Evolutionary conservation across 2,329 filamentous ascomycete species (phyloP), one percentile per base, ranked within the genome.

Genomic region (Cladosporium sp.): DNA sequence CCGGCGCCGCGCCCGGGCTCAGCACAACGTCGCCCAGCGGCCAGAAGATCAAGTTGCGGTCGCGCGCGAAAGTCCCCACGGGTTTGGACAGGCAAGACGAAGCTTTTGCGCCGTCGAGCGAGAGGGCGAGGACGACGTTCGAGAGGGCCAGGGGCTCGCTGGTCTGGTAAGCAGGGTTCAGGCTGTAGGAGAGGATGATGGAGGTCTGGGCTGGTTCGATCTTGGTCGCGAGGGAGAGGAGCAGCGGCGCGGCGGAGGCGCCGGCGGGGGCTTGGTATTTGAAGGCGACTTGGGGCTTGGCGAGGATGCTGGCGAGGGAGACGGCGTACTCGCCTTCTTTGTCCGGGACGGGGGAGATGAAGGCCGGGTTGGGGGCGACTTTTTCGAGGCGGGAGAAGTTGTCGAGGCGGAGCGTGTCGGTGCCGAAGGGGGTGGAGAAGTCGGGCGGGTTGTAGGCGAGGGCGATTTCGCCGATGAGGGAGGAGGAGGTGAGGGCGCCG

Each of bases 361-460:
- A 95, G 53, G 90, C 87, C 41, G 89, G 89, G 68, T 98, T 98
- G 1, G 91, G 90, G 0, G 90, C 91, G 53, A 98, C 91, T 63
- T 89, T 90, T 63, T 97, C 93, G 5, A 98, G 79, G n/a, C 81
- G 79, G 9, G 84, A 73, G 66, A 95, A 95, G 66, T 95, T 93
- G 63, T 95, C 89, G 55, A 98, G 81, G 16, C 88, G 85, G 59
- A 97, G 85, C 2, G 75, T 85, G 63, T 91, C 80, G 2, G 68
- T 71, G 18, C 73, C 73, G 49, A 71, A 68, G 7, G 62, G 59
- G 11, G 67, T 61, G 32, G 64, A 60, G 37, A 77, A 71, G 49
- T 77, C 73, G 14, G 79, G 68, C 13, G 77, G 72, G 52, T 93
- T 93, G 68, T 91, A 91, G 18, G 85, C 83, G 59, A 98, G 81